Conservation (phyloP, 2,329 filamentous ascomycete species). For the Talaromyces pinophilus region DNA sequence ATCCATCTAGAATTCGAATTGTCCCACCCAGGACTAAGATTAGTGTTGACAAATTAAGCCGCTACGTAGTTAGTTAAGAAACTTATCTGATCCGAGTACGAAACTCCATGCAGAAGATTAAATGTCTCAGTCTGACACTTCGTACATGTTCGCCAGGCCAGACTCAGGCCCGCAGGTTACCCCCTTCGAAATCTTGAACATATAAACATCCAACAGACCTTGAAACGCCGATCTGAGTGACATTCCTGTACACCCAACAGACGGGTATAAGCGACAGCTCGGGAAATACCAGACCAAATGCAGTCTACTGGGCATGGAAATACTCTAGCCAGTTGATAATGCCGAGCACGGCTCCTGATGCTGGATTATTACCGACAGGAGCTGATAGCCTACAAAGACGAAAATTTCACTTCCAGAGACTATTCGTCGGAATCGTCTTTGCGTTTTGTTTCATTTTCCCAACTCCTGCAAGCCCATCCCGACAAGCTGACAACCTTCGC, state of each 20-base stretch:
- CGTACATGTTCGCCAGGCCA: not conserved
- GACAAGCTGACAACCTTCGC: no score
- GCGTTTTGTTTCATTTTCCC: no score
- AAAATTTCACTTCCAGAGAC: no score
- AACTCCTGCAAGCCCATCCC: no score
- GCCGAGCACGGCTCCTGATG: no score
- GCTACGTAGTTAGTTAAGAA: not conserved
- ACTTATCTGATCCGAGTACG: not conserved
- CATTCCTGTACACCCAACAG: not conserved
- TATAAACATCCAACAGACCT: not conserved
- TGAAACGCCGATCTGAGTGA: not conserved
- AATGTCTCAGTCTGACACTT: not conserved
- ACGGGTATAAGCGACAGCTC: not conserved
- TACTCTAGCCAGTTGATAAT: no score
- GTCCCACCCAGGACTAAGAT: not conserved
- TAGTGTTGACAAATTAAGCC: not conserved
- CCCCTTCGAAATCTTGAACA: not conserved
- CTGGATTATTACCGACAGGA: no score
- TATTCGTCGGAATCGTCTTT: no score
- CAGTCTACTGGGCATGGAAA: no score
- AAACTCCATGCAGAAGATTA: not conserved
- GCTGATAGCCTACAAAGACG: no score
- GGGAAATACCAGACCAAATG: no score
- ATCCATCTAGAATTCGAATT: not conserved
- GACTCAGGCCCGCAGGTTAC: not conserved